These are phyloP conservation scores for Aspergillus thermomutatus DNA, from an alignment of 2,329 filamentous ascomycete genomes.

Conservation along the genomic window DNA sequence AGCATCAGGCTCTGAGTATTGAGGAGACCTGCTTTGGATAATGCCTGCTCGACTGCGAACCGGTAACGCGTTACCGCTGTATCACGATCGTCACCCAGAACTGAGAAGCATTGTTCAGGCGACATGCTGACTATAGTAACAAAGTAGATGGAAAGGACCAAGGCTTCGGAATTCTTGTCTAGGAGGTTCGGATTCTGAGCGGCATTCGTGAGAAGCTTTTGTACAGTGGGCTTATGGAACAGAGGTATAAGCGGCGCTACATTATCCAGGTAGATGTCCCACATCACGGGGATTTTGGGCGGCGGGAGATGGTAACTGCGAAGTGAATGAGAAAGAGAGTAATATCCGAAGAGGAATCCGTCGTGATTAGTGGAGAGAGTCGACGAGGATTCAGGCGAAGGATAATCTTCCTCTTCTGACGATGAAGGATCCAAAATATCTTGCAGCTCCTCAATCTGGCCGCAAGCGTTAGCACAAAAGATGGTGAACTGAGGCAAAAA, in stretches of 20 bases:
- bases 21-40: conserved; percentile 61
- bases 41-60: conserved; percentile 61
- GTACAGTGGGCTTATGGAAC: conserved; percentile 55
- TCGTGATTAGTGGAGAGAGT: conserved; percentile 47
- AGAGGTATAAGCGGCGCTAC: conserved; percentile 61
- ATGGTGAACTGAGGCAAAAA: not conserved
- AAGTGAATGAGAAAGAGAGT: conserved; percentile 55
- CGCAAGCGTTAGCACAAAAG: conserved; percentile 2
- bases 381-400: conserved; percentile 44
- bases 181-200: conserved; percentile 49
- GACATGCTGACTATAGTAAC: conserved; percentile 47
- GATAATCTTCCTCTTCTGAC: conserved; percentile 54
- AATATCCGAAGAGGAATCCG: conserved; percentile 60
- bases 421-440: conserved; percentile 57
- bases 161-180: conserved; percentile 52
- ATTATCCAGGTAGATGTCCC: conserved; percentile 59
- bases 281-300: conserved; percentile 50
- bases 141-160: conserved; percentile 63
- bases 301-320: conserved; percentile 54
- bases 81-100: conserved; percentile 52
- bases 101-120: conserved; percentile 39
- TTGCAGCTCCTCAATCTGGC: conserved; percentile 59
- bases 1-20: conserved; percentile 61
- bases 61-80: conserved; percentile 54
- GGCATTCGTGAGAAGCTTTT: conserved; percentile 50